Evolutionary conservation across 176 grass and related monocot genomes (phyloP).

Genomic region (Carex scoparia): DNA sequence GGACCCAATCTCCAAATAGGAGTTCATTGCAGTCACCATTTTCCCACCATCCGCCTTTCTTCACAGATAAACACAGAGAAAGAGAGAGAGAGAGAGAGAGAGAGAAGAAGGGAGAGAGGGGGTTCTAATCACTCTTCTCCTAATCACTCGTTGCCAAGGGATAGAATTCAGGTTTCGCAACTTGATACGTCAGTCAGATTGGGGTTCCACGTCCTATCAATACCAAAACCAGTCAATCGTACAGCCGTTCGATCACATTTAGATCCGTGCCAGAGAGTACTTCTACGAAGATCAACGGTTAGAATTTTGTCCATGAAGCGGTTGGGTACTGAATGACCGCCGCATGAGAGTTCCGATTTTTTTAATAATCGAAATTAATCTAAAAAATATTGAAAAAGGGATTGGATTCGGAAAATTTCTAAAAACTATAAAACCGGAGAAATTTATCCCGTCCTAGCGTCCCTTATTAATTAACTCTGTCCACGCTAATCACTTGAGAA

Average conservation of each 20-base stretch:
- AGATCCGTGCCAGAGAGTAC: background rate
- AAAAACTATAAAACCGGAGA: no score
- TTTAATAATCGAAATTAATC: no score
- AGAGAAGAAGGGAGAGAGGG: background rate
- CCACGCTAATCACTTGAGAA: no score
- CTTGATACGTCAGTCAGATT: background rate
- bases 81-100: background rate
- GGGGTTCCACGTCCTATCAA: background rate
- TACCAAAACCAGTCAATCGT: no score
- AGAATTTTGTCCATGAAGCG: background rate
- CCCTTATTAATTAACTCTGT: no score
- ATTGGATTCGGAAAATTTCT: no score
- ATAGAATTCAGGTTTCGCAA: background rate
- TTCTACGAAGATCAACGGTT: background rate
- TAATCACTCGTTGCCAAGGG: constrained; percentile 4
- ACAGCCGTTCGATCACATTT: background rate
- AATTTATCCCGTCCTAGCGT: no score
- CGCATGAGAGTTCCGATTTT: background rate
- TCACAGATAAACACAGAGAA: background rate
- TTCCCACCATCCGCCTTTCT: constrained; percentile 23
- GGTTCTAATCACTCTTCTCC: background rate
- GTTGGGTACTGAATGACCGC: background rate
- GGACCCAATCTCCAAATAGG: constrained; percentile 24
- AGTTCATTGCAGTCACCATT: constrained; percentile 42
- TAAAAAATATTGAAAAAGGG: no score